phyloP scores from a whole-genome alignment of 192 early-diverging fungal species.

The Phlyctochytrium planicorne region DNA sequence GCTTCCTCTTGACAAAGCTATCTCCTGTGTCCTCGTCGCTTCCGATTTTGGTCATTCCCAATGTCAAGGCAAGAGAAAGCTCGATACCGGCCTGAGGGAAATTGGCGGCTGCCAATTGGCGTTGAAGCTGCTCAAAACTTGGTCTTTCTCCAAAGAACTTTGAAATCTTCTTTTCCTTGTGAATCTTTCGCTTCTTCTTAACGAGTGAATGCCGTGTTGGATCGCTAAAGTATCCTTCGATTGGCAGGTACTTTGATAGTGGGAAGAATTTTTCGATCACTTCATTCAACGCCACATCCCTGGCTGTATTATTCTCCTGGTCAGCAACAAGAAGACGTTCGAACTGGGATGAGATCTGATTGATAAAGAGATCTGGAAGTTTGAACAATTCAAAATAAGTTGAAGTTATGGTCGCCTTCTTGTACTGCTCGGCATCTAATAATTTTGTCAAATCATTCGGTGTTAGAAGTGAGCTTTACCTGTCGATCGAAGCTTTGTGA shows the following conservation, averaged over 20 bases:
- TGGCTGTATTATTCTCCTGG: background rate
- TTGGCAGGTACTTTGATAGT: slow-evolving; percentile 2
- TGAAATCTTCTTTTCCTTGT: slow-evolving; percentile 63
- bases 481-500: slow-evolving; percentile 40
- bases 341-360: too few species aligned
- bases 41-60: background rate
- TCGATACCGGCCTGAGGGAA: slow-evolving; percentile 7
- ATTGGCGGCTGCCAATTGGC: slow-evolving; percentile 29
- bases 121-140: slow-evolving; percentile 48
- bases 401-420: background rate
- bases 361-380: too few species aligned
- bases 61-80: background rate
- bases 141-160: slow-evolving; percentile 70
- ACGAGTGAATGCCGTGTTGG: slow-evolving; percentile 39
- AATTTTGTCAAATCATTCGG: too few species aligned
- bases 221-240: slow-evolving; percentile 55
- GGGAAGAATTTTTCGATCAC: slow-evolving; percentile 32
- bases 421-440: background rate
- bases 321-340: too few species aligned
- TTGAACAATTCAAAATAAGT: background rate
- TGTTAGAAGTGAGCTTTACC: slow-evolving; percentile 34
- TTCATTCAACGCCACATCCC: slow-evolving; percentile 24
- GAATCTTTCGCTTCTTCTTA: slow-evolving; percentile 52
- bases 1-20: slow-evolving; percentile 31
- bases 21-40: slow-evolving; percentile 8